Conservation (phyloP, 1,284 basidiomycete species). For the Abortiporus biennis region DNA sequence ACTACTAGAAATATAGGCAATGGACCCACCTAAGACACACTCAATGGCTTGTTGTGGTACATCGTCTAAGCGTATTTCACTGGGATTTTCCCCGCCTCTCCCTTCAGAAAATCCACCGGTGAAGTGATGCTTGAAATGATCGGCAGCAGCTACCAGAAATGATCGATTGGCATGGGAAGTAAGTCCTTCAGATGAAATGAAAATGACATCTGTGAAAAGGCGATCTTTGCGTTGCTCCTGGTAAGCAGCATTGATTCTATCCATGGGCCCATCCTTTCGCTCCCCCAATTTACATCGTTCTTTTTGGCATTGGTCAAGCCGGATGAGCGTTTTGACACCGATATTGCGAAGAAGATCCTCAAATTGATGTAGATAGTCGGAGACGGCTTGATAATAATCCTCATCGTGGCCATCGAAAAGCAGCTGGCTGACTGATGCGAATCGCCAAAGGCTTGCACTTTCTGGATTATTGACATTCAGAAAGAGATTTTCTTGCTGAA, state of each 20-base stretch:
- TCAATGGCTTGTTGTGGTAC: too few relatives aligned
- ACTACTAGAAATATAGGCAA: too few relatives aligned
- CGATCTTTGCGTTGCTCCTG: conserved; percentile 21
- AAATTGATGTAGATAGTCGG: conserved; percentile 26
- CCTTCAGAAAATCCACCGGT: too few relatives aligned
- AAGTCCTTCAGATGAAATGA: conserved; percentile 18
- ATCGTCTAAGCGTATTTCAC: too few relatives aligned
- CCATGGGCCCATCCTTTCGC: conserved; percentile 15
- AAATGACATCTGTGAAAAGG: conserved; percentile 26
- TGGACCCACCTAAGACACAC: too few relatives aligned
- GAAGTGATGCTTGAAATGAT: too few relatives aligned
- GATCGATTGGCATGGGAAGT: conserved; percentile 22
- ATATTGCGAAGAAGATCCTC: conserved; percentile 25
- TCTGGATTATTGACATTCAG: conserved; percentile 33
- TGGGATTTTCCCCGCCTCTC: too few relatives aligned
- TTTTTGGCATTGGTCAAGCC: conserved; percentile 5
- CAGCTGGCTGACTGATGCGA: conserved; percentile 26
- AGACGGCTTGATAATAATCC: conserved; percentile 20
- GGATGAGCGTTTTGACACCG: conserved; percentile 24
- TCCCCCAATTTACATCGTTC: too few relatives aligned
- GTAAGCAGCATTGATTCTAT: conserved; percentile 18
- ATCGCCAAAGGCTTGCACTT: conserved; percentile 22
- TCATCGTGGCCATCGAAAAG: conserved; percentile 27
- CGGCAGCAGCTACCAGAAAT: too few relatives aligned
- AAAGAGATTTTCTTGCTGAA: conserved; percentile 22